A percentile compares a stretch with the other conserved stretches of the same genome.
Evolutionary conservation across 2,329 filamentous ascomycete genomes (phyloP).

Genomic region (Decorospora gaudefroyi): DNA sequence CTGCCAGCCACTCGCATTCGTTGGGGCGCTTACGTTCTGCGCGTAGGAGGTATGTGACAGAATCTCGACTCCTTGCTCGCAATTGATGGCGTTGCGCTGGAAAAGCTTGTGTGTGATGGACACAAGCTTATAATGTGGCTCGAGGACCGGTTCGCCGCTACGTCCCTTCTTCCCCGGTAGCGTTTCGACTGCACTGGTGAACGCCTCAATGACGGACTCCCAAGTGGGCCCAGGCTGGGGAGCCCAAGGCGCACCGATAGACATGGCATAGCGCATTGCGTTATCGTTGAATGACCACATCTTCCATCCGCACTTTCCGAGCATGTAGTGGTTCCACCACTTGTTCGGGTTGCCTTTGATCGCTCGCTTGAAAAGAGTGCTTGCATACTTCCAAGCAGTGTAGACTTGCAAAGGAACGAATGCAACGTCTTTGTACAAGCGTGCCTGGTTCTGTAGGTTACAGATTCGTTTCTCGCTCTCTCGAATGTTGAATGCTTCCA

Average conservation of each 20-base stretch:
- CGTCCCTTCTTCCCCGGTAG: constrained; percentile 65
- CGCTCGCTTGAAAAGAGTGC: constrained; percentile 63
- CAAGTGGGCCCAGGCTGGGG: constrained; percentile 34
- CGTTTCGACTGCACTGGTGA: constrained; percentile 63
- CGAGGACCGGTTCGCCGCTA: constrained; percentile 76
- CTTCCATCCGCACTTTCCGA: constrained; percentile 74
- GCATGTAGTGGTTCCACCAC: constrained; percentile 71
- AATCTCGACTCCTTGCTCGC: constrained; percentile 55
- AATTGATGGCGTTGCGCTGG: constrained; percentile 51
- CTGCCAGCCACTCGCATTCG: constrained; percentile 60
- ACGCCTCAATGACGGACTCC: constrained; percentile 59
- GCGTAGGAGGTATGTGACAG: constrained; percentile 61
- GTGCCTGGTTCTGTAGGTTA: constrained; percentile 53
- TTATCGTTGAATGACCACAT: constrained; percentile 60
- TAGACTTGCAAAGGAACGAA: constrained; percentile 64
- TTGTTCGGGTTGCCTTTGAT: constrained; percentile 62
- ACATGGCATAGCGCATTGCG: constrained; percentile 40
- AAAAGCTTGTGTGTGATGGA: constrained; percentile 83
- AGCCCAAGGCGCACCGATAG: constrained; percentile 35
- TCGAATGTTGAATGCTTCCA: constrained; percentile 65
- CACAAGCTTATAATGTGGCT: constrained; percentile 91
- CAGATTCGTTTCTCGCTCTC: constrained; percentile 65
- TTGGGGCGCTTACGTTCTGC: constrained; percentile 55
- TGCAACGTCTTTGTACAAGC: constrained; percentile 62
- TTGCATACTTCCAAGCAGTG: constrained; percentile 68